Percentiles rank a stretch among this genome's conserved stretches.
phyloP scores from a whole-genome alignment of 2,329 filamentous ascomycete genomes.

The Xylogone sp. region DNA sequence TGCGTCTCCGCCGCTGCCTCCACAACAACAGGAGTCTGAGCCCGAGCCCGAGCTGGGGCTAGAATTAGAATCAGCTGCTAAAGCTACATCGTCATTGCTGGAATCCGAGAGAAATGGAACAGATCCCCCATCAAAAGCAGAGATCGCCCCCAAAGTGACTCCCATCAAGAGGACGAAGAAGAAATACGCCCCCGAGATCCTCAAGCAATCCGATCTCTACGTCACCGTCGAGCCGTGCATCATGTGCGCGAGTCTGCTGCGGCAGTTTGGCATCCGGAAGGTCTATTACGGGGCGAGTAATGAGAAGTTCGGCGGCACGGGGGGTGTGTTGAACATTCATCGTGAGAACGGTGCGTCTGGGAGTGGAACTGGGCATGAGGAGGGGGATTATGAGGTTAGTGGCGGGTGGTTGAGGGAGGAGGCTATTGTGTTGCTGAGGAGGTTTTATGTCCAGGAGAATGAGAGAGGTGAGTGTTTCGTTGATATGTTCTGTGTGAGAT shows the following conservation, averaged over 20 bases:
- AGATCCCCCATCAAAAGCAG: too few relatives aligned
- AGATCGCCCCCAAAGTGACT: neutral
- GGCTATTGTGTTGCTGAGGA: conserved; percentile 84
- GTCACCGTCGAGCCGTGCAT: conserved; percentile 98
- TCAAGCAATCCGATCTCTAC: conserved; percentile 75
- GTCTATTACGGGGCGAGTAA: conserved; percentile 96
- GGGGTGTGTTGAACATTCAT: conserved; percentile 87
- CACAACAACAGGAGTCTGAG: conserved; percentile 27
- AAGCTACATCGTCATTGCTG: too few relatives aligned
- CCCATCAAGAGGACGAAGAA: conserved; percentile 38
- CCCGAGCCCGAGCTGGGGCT: conserved; percentile 24
- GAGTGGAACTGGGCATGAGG: conserved; percentile 52
- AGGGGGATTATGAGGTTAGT: conserved; percentile 75
- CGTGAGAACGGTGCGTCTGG: conserved; percentile 16
- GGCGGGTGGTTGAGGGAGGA: conserved; percentile 88
- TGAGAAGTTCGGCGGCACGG: conserved; percentile 94
- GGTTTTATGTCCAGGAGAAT: conserved; percentile 98
- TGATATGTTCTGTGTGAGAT: neutral
- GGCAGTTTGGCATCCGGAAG: conserved; percentile 81
- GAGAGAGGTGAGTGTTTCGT: conserved; percentile 66
- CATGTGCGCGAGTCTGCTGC: conserved; percentile 93
- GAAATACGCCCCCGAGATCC: conserved; percentile 52
- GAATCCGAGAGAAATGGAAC: too few relatives aligned
- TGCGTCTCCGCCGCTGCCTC: conserved; percentile 51
- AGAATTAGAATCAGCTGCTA: too few relatives aligned